Evolutionary conservation across 768 basidiomycete species (phyloP).

Genomic region (Pisolithus albus): DNA sequence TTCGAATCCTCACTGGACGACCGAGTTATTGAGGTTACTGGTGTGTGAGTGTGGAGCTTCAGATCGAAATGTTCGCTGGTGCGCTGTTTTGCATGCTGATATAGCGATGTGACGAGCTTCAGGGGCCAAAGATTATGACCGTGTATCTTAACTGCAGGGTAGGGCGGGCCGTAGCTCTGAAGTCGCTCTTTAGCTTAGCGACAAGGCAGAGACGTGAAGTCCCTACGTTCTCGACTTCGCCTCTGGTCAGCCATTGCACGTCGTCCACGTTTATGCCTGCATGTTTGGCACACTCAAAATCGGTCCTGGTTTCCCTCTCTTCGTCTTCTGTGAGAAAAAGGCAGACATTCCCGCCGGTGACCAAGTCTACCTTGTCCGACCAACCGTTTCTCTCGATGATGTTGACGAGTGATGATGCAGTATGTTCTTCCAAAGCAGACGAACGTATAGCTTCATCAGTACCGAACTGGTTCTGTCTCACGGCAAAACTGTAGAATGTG

Average conservation of each 20-base stretch:
- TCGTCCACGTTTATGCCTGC: conserved; percentile 44
- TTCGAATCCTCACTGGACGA: conserved; percentile 4
- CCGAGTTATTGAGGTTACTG: conserved; percentile 43
- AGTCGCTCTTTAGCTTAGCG: background rate
- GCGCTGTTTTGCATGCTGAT: conserved; percentile 32
- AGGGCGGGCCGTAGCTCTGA: conserved; percentile 31
- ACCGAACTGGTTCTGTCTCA: conserved; percentile 35
- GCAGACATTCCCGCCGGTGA: conserved; percentile 46
- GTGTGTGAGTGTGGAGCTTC: conserved; percentile 64
- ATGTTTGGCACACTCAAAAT: conserved; percentile 46
- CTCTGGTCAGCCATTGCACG: conserved; percentile 41
- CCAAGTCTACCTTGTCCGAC: conserved; percentile 51
- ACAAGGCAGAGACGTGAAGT: background rate
- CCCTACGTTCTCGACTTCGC: conserved; percentile 44
- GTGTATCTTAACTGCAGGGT: conserved; percentile 45
- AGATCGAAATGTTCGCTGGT: conserved; percentile 34
- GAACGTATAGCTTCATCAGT: conserved; percentile 48
- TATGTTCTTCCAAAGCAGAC: conserved; percentile 53
- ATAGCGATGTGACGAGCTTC: conserved; percentile 71
- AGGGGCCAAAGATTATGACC: conserved; percentile 72
- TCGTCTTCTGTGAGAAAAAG: conserved; percentile 46
- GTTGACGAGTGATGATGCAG: conserved; percentile 38
- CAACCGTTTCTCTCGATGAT: conserved; percentile 42
- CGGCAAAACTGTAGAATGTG: conserved; percentile 40
- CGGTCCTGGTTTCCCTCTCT: conserved; percentile 28